These are phyloP conservation scores for Ormosia semicastrata DNA, from an alignment of 306 rosid genomes.

Conservation along the genomic window DNA sequence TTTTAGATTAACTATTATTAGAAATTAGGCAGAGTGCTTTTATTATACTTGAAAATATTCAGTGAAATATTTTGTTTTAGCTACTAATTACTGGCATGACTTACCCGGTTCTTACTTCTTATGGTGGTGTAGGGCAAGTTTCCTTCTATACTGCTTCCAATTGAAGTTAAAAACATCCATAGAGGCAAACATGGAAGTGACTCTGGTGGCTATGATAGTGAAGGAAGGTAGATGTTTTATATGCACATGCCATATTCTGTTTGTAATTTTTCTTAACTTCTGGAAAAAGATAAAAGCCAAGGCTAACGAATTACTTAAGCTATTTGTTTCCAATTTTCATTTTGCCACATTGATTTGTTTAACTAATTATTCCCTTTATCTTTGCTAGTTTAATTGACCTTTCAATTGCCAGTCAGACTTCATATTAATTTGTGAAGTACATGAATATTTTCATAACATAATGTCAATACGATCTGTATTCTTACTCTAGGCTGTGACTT, in stretches of 20 bases:
- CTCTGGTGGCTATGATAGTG: slow-evolving; percentile 71
- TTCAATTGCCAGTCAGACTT: neutral
- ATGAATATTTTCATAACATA: neutral
- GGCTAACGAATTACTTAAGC: neutral
- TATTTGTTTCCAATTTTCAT: neutral
- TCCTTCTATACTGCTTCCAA: slow-evolving; percentile 57
- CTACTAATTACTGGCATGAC: neutral
- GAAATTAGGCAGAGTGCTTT: neutral
- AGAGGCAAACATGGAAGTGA: slow-evolving; percentile 80
- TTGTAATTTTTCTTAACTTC: neutral
- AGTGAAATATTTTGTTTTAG: neutral
- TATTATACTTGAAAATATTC: neutral
- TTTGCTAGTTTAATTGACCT: neutral
- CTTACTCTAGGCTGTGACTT: neutral
- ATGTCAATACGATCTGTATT: neutral
- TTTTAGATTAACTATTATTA: neutral
- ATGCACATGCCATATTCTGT: neutral
- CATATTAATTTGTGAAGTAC: neutral
- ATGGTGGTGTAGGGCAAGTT: slow-evolving; percentile 60
- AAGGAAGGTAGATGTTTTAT: slow-evolving; percentile 70
- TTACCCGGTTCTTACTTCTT: neutral
- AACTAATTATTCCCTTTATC: neutral
- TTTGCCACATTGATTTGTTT: neutral
- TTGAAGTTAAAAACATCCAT: slow-evolving; percentile 66
- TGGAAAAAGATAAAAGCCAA: neutral